Evolutionary conservation across 2,329 filamentous ascomycete species (phyloP).

Genomic region (Neofusicoccum sp.): DNA sequence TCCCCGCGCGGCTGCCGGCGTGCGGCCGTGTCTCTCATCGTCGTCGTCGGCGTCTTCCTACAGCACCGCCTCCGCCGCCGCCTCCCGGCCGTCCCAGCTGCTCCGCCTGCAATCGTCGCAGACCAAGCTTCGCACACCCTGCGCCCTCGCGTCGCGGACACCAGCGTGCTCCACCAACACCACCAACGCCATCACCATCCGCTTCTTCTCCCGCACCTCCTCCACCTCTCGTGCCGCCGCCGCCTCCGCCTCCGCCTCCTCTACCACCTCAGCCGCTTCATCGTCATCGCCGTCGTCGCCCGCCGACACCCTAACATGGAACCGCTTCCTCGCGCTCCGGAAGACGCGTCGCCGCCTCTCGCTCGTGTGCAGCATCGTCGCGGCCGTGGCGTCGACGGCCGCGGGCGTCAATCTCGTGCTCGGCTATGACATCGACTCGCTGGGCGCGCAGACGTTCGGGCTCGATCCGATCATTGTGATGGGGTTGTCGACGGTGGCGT

Average conservation of each 20-base stretch:
- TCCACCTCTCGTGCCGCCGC: neutral
- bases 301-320: constrained; percentile 60
- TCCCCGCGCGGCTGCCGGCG: constrained; percentile 2
- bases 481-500: constrained; percentile 74
- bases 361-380: constrained; percentile 70
- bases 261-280: neutral
- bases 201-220: neutral
- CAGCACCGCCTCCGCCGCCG: neutral
- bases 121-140: neutral
- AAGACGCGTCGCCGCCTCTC: constrained; percentile 82
- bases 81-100: neutral
- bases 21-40: constrained; percentile 1
- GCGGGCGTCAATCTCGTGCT: constrained; percentile 66
- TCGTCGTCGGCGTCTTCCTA: neutral
- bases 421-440: constrained; percentile 67
- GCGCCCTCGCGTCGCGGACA: neutral
- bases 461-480: constrained; percentile 86
- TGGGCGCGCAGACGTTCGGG: constrained; percentile 66
- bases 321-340: constrained; percentile 88
- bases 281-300: neutral
- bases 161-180: neutral
- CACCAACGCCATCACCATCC: neutral
- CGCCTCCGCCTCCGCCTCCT: neutral
- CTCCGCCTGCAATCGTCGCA: neutral
- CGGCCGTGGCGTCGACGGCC: constrained; percentile 61